These are phyloP conservation scores for Iberis amara DNA, from an alignment of 441 rosid species.

Conservation along the genomic window DNA sequence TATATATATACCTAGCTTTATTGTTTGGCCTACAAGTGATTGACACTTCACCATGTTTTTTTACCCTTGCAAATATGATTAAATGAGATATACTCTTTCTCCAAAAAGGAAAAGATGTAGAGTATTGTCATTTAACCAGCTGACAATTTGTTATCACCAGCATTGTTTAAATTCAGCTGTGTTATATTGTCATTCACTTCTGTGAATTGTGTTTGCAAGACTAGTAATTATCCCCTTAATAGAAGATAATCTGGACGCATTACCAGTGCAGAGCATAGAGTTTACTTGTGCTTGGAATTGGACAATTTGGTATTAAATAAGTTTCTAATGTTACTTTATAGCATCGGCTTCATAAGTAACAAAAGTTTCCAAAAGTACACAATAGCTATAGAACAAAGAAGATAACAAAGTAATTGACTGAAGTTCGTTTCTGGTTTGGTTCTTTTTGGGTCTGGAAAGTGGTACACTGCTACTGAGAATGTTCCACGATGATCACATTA, in stretches of 20 bases:
- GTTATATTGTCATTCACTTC: not conserved
- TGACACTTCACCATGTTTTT: no score
- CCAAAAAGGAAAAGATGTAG: constrained; percentile 4
- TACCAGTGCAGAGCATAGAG: not conserved
- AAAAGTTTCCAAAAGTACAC: not conserved
- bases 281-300: not conserved
- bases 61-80: no score
- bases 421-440: not conserved
- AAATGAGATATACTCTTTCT: not conserved
- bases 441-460: not conserved
- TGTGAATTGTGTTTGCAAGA: not conserved
- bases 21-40: not conserved
- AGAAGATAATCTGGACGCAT: not conserved
- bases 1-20: not conserved
- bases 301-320: not conserved
- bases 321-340: not conserved
- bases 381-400: not conserved
- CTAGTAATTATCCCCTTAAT: not conserved
- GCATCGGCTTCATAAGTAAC: not conserved
- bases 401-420: not conserved
- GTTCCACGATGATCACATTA: not conserved
- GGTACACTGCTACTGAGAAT: not conserved
- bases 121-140: not conserved
- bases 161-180: not conserved
- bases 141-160: not conserved